A percentile compares a stretch with the other conserved stretches of the same genome.
Conservation (phyloP, 805 yeast genomes). For the Kregervanrija delftensis region DNA sequence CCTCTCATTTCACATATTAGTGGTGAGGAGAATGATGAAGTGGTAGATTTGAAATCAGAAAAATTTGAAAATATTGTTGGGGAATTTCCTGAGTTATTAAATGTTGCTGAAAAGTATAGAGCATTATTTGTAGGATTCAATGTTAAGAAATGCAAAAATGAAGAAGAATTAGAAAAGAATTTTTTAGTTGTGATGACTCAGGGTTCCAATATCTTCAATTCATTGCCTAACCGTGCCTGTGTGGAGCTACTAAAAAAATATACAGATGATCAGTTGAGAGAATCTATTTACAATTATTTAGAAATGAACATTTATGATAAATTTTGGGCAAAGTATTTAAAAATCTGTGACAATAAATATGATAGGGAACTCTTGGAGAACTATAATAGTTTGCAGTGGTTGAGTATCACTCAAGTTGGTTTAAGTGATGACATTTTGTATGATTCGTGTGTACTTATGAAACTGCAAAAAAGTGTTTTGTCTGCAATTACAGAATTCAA, state of each 20-base stretch:
- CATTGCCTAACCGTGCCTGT: slow-evolving; percentile 12
- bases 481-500: slow-evolving; percentile 48
- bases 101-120: slow-evolving; percentile 1
- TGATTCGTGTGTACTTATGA: slow-evolving; percentile 13
- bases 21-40: too few relatives aligned
- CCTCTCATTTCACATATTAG: too few relatives aligned
- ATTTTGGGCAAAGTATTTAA: slow-evolving; percentile 46
- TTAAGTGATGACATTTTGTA: slow-evolving; percentile 25
- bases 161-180: slow-evolving; percentile 3
- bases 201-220: slow-evolving; percentile 27
- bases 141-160: slow-evolving; percentile 6
- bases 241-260: slow-evolving; percentile 9
- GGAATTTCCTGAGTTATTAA: background rate
- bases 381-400: slow-evolving; percentile 31
- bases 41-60: too few relatives aligned
- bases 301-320: slow-evolving; percentile 63
- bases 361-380: slow-evolving; percentile 19
- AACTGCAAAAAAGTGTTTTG: slow-evolving; percentile 37
- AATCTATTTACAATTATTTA: slow-evolving; percentile 59
- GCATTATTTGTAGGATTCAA: slow-evolving; percentile 1
- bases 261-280: slow-evolving; percentile 34
- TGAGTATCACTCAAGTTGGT: slow-evolving; percentile 48
- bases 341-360: slow-evolving; percentile 2
- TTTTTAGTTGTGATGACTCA: slow-evolving; percentile 7
- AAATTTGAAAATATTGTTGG: slow-evolving; percentile 1